Evolutionary conservation across 441 rosid genomes (phyloP).

Genomic region (Pelargonium exstipulatum): DNA sequence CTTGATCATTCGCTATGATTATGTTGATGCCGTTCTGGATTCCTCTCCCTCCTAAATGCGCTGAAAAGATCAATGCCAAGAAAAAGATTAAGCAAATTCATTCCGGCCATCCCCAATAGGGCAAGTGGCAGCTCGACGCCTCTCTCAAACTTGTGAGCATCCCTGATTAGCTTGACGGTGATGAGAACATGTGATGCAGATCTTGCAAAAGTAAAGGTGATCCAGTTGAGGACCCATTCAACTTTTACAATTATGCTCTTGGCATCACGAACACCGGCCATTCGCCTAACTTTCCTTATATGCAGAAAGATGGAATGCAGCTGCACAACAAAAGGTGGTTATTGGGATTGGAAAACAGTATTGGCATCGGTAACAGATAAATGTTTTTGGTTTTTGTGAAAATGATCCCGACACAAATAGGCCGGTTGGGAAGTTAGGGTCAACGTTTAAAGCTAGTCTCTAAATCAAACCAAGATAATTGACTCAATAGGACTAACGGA

Average conservation of each 20-base stretch:
- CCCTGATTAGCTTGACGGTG: conserved; percentile 58
- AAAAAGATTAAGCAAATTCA: conserved; percentile 63
- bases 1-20: conserved; percentile 23
- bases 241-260: conserved; percentile 51
- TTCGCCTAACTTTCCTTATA: conserved; percentile 73
- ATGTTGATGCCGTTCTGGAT: conserved; percentile 21
- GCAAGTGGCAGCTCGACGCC: conserved; percentile 87
- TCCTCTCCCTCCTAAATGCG: conserved; percentile 63
- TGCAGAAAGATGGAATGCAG: conserved; percentile 85
- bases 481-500: too few species aligned
- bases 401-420: too few species aligned
- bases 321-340: conserved; percentile 33
- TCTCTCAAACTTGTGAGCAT: conserved; percentile 58
- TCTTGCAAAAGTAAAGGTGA: conserved; percentile 53
- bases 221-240: conserved; percentile 84
- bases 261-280: conserved; percentile 77
- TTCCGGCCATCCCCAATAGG: conserved; percentile 75
- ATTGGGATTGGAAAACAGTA: not conserved
- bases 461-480: too few species aligned
- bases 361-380: not conserved
- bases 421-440: too few species aligned
- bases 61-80: conserved; percentile 71
- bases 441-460: too few species aligned
- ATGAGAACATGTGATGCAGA: conserved; percentile 54
- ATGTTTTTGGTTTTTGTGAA: too few species aligned